Base-by-base conservation (phyloP, 139 green algal genomes). In the Prasinococcaceae sp. region DNA sequence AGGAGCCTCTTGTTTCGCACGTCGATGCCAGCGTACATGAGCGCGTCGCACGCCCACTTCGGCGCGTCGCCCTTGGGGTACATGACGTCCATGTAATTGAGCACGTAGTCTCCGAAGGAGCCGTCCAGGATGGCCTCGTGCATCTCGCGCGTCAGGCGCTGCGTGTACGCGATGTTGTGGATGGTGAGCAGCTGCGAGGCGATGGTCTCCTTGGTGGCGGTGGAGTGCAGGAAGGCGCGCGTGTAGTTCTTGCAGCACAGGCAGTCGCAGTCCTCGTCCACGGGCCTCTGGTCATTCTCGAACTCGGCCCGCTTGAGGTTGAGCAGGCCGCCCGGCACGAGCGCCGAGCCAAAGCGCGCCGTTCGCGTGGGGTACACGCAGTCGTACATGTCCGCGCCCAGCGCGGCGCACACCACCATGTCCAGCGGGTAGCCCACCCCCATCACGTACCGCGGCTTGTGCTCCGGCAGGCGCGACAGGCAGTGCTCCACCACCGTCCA, bases 381-480 rank as follows among this genome's bases (percentile, higher is more conserved):
- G 59, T 95, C 86, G 52, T 88, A 95, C 86, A 95, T 94, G 77
- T 95, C 86, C 0, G 84, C 87, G 1, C 87, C 86, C 44, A 93
- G 70, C 3, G 84, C 86, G 24, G 66, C 81, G 72, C 88, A 97
- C 22, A 74, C 63, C 36, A 97, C 71, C 12, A 97, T 79, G 59
- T 97, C 89, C 43, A 97, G 52, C 0, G 89, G 86, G 65, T 97
- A 95, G 0, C 88, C 83, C 24, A 85, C 69, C n/a, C 44, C 84
- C 85, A 94, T 94, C 2, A 97, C 86, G 53, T 97, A 97, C 9
- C 84, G 68, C 16, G 89, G 89, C 75, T 94, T 94, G 60, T 84
- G 65, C 1, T 58, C 58, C 1, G 82, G 83, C 38, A 93, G 47
- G 40, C 22, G 30, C 30, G 45, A 35, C 12, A 45, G 80, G 61